Evolutionary conservation across 345 rosid species (phyloP).

Genomic region (Stellera chamaejasme): DNA sequence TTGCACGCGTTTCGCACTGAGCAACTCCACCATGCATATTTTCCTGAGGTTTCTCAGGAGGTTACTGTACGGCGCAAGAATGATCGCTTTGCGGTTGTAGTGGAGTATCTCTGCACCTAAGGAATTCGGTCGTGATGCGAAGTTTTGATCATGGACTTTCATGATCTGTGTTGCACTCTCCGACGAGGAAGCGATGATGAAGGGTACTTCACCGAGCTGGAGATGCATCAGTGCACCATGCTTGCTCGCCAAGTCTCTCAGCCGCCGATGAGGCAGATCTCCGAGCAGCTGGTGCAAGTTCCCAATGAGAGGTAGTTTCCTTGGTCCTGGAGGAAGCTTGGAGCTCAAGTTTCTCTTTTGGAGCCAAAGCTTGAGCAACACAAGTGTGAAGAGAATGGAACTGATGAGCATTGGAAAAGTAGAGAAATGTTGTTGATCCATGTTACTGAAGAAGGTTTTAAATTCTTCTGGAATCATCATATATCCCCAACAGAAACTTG

Average conservation of each 20-base stretch:
- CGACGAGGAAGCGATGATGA: too few species aligned
- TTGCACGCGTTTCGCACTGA: not conserved
- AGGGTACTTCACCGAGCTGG: not conserved
- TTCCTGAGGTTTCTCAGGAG: not conserved
- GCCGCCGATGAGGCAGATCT: conserved; percentile 6
- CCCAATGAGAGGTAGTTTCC: not conserved
- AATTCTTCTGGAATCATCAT: too few species aligned
- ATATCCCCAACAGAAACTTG: too few species aligned
- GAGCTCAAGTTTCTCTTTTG: not conserved
- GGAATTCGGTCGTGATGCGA: not conserved
- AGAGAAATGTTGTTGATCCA: not conserved
- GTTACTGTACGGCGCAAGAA: not conserved
- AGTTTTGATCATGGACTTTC: not conserved
- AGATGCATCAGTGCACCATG: conserved; percentile 4
- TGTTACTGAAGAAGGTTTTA: not conserved
- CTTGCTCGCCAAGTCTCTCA: not conserved
- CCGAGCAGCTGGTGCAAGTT: not conserved
- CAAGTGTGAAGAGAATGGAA: not conserved
- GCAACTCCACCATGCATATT: not conserved
- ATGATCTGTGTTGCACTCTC: too few species aligned
- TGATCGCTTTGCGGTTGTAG: not conserved
- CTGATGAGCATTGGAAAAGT: not conserved
- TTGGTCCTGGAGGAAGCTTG: not conserved
- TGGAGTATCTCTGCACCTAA: not conserved
- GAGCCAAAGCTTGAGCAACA: not conserved